These are phyloP conservation scores for Tetratostichococcus sp. DNA, from an alignment of 139 green algal species.

Conservation along the genomic window DNA sequence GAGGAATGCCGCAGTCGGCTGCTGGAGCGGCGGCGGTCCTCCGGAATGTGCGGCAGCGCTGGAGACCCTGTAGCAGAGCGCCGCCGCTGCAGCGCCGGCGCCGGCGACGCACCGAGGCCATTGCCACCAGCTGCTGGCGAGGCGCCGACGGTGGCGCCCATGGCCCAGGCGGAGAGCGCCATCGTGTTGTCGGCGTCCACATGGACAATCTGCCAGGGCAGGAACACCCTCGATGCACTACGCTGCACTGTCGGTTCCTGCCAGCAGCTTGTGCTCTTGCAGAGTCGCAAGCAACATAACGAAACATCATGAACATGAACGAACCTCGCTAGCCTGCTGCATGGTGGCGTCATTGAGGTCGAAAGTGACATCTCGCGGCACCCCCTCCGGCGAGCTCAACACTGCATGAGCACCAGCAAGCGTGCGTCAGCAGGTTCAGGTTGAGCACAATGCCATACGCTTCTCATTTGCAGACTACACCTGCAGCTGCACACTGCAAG, in stretches of 20 bases:
- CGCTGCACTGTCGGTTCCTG: too few species aligned
- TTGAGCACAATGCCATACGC: too few species aligned
- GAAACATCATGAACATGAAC: too few species aligned
- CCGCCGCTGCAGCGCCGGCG: not conserved
- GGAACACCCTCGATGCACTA: too few species aligned
- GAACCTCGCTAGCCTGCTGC: not conserved
- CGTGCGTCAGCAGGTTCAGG: too few species aligned
- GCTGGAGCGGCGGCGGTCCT: not conserved
- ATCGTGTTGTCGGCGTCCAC: slow-evolving; percentile 37
- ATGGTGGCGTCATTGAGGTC: slow-evolving; percentile 12
- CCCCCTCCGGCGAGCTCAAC: slow-evolving; percentile 33
- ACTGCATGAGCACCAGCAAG: slow-evolving; percentile 6
- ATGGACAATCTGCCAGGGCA: slow-evolving; percentile 17
- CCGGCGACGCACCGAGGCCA: too few species aligned
- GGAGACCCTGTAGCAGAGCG: not conserved
- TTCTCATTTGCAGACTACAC: too few species aligned
- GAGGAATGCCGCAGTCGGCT: not conserved
- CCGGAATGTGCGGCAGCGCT: not conserved
- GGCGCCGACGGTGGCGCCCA: slow-evolving; percentile 6
- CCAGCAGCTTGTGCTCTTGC: not conserved
- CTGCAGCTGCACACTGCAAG: too few species aligned
- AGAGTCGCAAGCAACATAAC: too few species aligned
- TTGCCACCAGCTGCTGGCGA: not conserved
- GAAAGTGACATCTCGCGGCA: slow-evolving; percentile 21
- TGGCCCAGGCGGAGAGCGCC: slow-evolving; percentile 38